These are phyloP conservation scores for Helicocarpus griseus DNA, from an alignment of 2,329 filamentous ascomycete species.

Conservation along the genomic window DNA sequence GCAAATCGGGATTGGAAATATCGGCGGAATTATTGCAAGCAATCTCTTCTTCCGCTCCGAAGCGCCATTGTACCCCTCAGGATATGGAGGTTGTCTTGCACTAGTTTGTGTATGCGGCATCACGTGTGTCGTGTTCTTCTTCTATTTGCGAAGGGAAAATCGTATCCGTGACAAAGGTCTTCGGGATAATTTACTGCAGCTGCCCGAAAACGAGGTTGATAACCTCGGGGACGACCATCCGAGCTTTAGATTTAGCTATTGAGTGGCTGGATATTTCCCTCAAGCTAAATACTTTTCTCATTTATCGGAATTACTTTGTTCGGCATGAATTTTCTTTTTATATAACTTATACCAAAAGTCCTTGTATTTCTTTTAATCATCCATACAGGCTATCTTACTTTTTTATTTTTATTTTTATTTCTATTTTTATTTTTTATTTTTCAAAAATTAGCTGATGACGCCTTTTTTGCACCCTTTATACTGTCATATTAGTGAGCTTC, in stretches of 20 bases:
- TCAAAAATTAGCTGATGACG: no score
- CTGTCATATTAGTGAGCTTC: no score
- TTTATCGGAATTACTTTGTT: no score
- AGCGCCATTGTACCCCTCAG: constrained; percentile 20
- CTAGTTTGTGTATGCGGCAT: constrained; percentile 27
- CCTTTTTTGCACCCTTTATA: no score
- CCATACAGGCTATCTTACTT: no score
- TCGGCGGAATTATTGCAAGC: constrained; percentile 26
- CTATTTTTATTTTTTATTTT: no score
- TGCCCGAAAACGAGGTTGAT: constrained; percentile 26
- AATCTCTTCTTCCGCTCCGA: constrained; percentile 24
- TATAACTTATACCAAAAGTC: no score
- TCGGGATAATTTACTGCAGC: constrained; percentile 25
- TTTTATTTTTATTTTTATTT: no score
- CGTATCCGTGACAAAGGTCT: constrained; percentile 24
- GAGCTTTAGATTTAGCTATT: constrained; percentile 29
- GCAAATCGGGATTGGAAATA: constrained; percentile 34
- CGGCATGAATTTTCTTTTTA: no score
- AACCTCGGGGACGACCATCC: constrained; percentile 34
- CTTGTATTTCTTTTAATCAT: no score
- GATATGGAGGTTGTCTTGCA: constrained; percentile 34
- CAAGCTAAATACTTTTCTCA: background rate
- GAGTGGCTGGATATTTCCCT: background rate
- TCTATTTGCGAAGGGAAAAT: constrained; percentile 29
- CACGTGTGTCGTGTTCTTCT: constrained; percentile 22